Conservation (phyloP, 257 asterid genomes). For the Capsicum pubescens region DNA sequence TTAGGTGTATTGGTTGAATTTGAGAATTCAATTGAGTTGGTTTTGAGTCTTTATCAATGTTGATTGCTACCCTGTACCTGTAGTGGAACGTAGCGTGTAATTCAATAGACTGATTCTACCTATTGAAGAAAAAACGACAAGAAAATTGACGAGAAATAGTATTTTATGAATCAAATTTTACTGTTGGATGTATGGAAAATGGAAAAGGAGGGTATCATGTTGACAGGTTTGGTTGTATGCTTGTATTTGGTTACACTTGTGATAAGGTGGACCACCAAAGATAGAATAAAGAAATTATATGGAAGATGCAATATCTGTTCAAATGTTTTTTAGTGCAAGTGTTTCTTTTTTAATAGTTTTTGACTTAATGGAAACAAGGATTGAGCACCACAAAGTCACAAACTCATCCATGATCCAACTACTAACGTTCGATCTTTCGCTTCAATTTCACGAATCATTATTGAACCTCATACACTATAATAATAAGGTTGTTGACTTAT, state of each 20-base stretch:
- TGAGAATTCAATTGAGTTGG: neutral
- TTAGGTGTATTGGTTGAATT: neutral
- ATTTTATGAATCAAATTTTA: neutral
- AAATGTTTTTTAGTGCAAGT: neutral
- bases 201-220: neutral
- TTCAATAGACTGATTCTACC: neutral
- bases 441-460: neutral
- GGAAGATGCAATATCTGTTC: neutral
- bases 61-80: neutral
- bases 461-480: neutral
- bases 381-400: neutral
- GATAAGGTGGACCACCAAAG: neutral
- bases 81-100: neutral
- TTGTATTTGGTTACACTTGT: neutral
- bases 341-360: neutral
- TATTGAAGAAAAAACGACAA: neutral
- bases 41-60: neutral
- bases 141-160: neutral
- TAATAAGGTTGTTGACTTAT: too few relatives aligned
- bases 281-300: neutral
- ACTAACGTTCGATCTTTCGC: neutral
- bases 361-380: neutral
- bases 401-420: neutral
- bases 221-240: neutral
- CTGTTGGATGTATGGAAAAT: neutral